Evolutionary conservation across 2,329 filamentous ascomycete genomes (phyloP).

Genomic region (Verruconis gallopava): DNA sequence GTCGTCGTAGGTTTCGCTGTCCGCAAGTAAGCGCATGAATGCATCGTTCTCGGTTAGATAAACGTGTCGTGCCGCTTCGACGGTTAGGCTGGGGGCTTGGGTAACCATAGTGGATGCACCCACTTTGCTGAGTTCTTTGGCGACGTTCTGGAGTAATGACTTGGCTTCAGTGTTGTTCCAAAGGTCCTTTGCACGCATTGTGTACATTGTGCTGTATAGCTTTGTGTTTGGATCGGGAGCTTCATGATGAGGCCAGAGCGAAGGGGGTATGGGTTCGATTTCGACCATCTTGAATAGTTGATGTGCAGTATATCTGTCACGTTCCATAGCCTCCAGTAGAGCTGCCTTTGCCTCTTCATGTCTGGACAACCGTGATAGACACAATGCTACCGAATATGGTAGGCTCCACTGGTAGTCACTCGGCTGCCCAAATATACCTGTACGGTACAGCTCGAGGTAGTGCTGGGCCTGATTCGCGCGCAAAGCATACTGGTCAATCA

Average conservation of each 20-base stretch:
- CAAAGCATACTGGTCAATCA: conserved; percentile 76
- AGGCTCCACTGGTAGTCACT: conserved; percentile 14
- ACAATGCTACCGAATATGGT: conserved; percentile 52
- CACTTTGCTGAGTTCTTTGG: conserved; percentile 30
- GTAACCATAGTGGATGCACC: conserved; percentile 27
- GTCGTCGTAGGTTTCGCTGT: background rate
- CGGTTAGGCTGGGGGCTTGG: conserved; percentile 29
- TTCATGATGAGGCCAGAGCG: conserved; percentile 43
- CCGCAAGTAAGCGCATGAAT: conserved; percentile 3
- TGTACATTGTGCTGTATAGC: conserved; percentile 64
- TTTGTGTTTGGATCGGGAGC: conserved; percentile 31
- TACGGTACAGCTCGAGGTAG: conserved; percentile 55
- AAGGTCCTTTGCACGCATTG: conserved; percentile 62
- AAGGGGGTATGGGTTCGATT: conserved; percentile 58
- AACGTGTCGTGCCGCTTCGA: conserved; percentile 58
- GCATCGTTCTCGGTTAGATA: conserved; percentile 55
- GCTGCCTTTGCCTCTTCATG: conserved; percentile 49
- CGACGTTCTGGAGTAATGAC: conserved; percentile 55
- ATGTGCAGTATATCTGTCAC: conserved; percentile 74
- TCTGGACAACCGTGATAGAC: conserved; percentile 59
- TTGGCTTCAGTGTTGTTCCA: conserved; percentile 71
- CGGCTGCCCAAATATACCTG: background rate
- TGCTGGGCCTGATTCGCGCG: conserved; percentile 64
- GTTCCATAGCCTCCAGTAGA: conserved; percentile 54
- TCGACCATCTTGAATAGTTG: conserved; percentile 69